Base-by-base conservation (phyloP, 108 stramenopile genomes). In the Aurantiochytrium sp. region DNA sequence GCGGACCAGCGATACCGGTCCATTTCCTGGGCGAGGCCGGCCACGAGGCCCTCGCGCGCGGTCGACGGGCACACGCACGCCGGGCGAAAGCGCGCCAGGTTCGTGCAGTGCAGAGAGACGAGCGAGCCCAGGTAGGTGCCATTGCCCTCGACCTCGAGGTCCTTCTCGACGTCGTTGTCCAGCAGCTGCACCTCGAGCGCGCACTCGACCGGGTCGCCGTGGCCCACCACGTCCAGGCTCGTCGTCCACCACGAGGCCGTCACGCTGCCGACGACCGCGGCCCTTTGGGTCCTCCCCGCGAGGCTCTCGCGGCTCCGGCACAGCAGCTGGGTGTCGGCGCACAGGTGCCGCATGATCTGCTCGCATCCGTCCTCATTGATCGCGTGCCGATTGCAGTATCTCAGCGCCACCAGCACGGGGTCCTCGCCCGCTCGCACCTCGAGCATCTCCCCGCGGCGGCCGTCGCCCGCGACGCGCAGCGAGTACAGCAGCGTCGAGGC, bases 361-460 rank as follows among this genome's bases (percentile, higher is more conserved):
- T 6, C 73, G 73, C 73, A 81, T 24, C 45, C 73, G 15, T 48
- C 2, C 21, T 81, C 73, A 5, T n/a, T n/a, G 12, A 81, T 41
- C 12, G 19, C 73, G 24, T 27, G 30, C 39, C 36, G 15, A 6
- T 42, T 48, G 73, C 73, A 81, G 24, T 27, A 81, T 12, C n/a
- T 48, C 10, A 30, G 24, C 39, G 45, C 73, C 27, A 48, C 73
- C 27, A 41, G 73, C 42, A 81, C 73, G n/a, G 42, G 42, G 45
- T 81, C 73, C n/a, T 81, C 45, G 45, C 73, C 73, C 45, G 73
- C 69, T 10, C 69, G 69, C 12, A 81, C 42, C 69, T 81, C 69
- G 42, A 81, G 59, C 59, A 10, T n/a, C 59, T 65, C 69, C 42
- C 17, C 69, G 59, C 59, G 8, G 31, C 59, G 15, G 21, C 59